phyloP scores from a whole-genome alignment of 2,329 filamentous ascomycete genomes.

The Cercospora citrullina region DNA sequence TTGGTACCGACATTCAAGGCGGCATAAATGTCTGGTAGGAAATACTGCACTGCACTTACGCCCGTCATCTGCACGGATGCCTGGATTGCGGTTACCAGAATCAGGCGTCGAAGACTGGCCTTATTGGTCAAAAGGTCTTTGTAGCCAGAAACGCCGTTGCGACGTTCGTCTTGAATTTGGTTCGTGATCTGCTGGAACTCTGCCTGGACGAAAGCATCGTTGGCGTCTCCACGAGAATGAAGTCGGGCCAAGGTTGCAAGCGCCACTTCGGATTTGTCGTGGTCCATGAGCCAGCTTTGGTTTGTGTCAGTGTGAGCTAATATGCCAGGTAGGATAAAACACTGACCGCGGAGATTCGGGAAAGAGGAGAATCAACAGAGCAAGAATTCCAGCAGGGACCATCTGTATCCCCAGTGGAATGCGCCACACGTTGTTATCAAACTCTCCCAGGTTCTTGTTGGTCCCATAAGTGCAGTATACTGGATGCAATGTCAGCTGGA shows the following conservation, averaged over 20 bases:
- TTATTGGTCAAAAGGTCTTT: neutral
- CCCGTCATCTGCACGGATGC: neutral
- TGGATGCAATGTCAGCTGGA: too few species aligned
- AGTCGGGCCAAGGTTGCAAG: neutral
- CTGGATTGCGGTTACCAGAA: neutral
- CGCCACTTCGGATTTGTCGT: neutral
- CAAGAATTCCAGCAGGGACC: neutral
- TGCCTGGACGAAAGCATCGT: neutral
- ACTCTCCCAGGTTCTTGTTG: neutral
- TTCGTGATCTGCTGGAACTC: neutral
- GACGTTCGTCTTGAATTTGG: neutral
- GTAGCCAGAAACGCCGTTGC: neutral
- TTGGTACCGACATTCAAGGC: neutral
- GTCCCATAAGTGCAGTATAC: neutral
- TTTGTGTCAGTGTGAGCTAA: neutral
- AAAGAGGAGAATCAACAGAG: neutral
- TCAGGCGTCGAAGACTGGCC: neutral
- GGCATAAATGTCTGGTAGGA: neutral
- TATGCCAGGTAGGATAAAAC: too few species aligned
- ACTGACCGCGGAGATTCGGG: neutral
- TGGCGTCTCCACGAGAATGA: neutral
- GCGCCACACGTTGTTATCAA: neutral
- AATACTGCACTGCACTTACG: neutral
- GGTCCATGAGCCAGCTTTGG: neutral
- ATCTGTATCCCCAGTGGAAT: neutral